A percentile compares a stretch with the other conserved stretches of the same genome.
Conservation (phyloP, 2,329 filamentous ascomycete species). For the Mycosphaerella arachidis region DNA sequence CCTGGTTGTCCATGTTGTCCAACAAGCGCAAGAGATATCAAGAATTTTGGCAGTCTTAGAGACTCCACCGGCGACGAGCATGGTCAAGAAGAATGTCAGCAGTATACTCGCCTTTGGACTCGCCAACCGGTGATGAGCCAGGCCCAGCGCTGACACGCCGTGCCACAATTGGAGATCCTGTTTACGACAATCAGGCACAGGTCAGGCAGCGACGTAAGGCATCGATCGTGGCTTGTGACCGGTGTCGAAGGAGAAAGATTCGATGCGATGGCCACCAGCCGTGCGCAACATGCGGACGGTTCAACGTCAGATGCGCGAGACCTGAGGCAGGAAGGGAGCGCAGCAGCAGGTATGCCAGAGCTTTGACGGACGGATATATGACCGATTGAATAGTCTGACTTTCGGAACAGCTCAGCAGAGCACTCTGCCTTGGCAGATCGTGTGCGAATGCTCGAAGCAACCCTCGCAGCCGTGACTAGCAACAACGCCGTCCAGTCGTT, state of each 20-base stretch:
- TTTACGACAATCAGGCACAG: conserved; percentile 13
- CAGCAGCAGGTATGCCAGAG: conserved; percentile 11
- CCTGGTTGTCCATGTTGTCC: too few relatives aligned
- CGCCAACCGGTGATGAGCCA: too few relatives aligned
- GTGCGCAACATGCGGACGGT: conserved; percentile 16
- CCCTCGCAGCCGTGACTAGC: conserved; percentile 11
- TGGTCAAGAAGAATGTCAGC: background rate
- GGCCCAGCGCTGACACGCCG: conserved; percentile 9
- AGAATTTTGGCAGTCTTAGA: background rate
- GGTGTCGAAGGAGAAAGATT: conserved; percentile 14
- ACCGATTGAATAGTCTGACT: background rate
- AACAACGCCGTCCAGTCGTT: background rate
- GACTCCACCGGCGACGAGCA: background rate
- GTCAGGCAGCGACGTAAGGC: conserved; percentile 11
- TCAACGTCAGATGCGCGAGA: conserved; percentile 14
- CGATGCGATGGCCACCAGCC: conserved; percentile 14
- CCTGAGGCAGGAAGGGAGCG: conserved; percentile 13
- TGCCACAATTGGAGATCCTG: conserved; percentile 17
- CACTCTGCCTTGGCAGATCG: conserved; percentile 15
- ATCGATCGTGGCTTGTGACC: conserved; percentile 11
- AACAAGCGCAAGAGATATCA: too few relatives aligned
- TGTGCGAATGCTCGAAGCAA: conserved; percentile 14
- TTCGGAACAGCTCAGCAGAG: conserved; percentile 9
- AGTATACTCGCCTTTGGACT: too few relatives aligned
- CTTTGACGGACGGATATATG: background rate